These are phyloP conservation scores for Ophiostoma fasciatum DNA, from an alignment of 2,329 filamentous ascomycete genomes.

Conservation along the genomic window DNA sequence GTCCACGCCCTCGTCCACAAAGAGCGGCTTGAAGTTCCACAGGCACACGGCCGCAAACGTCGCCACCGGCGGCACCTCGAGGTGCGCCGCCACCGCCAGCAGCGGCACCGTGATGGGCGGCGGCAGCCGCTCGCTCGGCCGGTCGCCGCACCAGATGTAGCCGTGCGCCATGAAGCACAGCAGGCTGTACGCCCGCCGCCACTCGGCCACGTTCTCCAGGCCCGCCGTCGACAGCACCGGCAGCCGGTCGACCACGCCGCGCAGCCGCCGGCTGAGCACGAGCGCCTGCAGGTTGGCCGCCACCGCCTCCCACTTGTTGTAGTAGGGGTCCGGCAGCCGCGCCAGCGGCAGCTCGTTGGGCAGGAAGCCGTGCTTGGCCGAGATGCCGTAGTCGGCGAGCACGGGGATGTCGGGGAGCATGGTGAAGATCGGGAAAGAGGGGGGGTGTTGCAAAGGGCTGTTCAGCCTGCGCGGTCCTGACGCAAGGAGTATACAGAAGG, in stretches of 20 bases:
- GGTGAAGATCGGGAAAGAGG: too few species aligned
- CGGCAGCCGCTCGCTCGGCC: constrained; percentile 64
- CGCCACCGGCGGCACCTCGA: constrained; percentile 83
- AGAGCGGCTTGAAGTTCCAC: constrained; percentile 95
- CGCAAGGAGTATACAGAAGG: constrained; percentile 49
- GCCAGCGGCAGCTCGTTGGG: constrained; percentile 68
- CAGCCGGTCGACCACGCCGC: constrained; percentile 63
- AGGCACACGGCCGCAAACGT: constrained; percentile 85
- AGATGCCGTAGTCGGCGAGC: constrained; percentile 68
- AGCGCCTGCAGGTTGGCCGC: constrained; percentile 74
- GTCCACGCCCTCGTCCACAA: constrained; percentile 67
- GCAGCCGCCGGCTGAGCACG: constrained; percentile 70
- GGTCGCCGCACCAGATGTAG: constrained; percentile 87
- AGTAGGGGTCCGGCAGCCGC: constrained; percentile 75
- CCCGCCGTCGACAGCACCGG: constrained; percentile 72
- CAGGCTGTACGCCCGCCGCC: constrained; percentile 83
- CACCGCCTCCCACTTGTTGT: constrained; percentile 86
- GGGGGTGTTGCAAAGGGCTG: too few species aligned
- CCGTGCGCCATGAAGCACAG: constrained; percentile 85
- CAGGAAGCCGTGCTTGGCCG: constrained; percentile 70
- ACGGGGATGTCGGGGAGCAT: constrained; percentile 48
- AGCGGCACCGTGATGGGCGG: constrained; percentile 73
- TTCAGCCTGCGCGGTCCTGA: constrained; percentile 31
- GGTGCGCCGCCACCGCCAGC: constrained; percentile 55
- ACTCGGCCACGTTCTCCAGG: constrained; percentile 74